Evolutionary conservation across 176 grass and related monocot species (phyloP).

Genomic region (Miscanthus lutarioriparius): DNA sequence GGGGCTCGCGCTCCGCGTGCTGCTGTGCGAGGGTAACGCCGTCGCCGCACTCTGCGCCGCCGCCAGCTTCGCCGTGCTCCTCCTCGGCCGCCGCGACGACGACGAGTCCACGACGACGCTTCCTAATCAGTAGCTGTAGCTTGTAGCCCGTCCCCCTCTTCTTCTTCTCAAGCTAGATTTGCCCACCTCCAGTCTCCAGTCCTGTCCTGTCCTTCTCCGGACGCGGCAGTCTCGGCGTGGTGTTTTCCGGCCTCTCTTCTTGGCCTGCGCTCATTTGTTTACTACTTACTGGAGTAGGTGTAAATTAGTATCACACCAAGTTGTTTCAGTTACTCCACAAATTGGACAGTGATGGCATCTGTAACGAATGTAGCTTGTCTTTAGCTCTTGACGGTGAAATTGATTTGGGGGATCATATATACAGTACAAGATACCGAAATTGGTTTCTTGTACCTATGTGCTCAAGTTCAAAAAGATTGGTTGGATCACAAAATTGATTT

Average conservation of each 20-base stretch:
- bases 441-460: neutral
- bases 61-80: slow-evolving; percentile 51
- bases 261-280: neutral
- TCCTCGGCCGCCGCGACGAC: neutral
- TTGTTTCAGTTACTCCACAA: neutral
- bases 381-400: neutral
- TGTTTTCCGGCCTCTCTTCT: too few species aligned
- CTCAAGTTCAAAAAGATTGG: neutral
- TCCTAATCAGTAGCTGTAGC: neutral
- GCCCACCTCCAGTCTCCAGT: too few species aligned
- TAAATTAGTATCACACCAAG: neutral
- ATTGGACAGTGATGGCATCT: neutral
- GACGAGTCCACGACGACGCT: too few species aligned
- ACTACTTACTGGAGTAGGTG: neutral
- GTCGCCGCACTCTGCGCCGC: slow-evolving; percentile 59
- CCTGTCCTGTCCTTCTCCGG: neutral
- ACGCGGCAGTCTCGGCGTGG: too few species aligned
- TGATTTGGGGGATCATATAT: neutral
- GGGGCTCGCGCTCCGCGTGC: slow-evolving; percentile 50
- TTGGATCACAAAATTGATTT: neutral
- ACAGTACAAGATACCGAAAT: too few species aligned
- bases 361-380: neutral
- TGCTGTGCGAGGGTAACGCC: slow-evolving; percentile 62
- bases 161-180: neutral
- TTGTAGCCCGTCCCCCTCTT: too few species aligned